Percentiles rank a stretch among this genome's conserved stretches.
Conservation (phyloP, 1,284 basidiomycete species). For the Ustilago nuda region DNA sequence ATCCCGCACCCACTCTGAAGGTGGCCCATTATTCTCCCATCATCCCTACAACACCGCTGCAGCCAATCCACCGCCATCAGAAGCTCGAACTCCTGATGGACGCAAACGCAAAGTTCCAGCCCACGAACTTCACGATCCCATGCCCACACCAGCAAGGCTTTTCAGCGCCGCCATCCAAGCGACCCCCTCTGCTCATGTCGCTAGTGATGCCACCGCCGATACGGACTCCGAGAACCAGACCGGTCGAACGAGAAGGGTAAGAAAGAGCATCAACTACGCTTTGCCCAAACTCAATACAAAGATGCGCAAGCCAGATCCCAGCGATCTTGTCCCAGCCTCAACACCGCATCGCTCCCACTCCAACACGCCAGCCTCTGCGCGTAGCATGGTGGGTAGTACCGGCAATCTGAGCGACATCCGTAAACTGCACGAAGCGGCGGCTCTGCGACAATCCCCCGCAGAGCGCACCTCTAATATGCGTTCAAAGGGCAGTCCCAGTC, state of each 20-base stretch:
- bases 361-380: slow-evolving; percentile 22
- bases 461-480: slow-evolving; percentile 27
- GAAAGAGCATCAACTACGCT: slow-evolving; percentile 67
- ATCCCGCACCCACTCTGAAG: background rate
- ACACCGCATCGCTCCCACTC: slow-evolving; percentile 29
- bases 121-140: slow-evolving; percentile 19
- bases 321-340: slow-evolving; percentile 44
- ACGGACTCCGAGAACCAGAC: slow-evolving; percentile 25
- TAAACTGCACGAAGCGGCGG: slow-evolving; percentile 47
- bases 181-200: background rate
- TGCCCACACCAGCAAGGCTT: slow-evolving; percentile 26
- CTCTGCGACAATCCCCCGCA: slow-evolving; percentile 36
- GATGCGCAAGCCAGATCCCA: slow-evolving; percentile 68
- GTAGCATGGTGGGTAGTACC: slow-evolving; percentile 46
- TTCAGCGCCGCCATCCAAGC: slow-evolving; percentile 17
- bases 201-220: background rate
- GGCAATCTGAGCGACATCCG: slow-evolving; percentile 59
- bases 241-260: slow-evolving; percentile 47
- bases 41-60: background rate
- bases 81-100: slow-evolving; percentile 31
- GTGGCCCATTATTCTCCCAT: background rate
- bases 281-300: slow-evolving; percentile 69
- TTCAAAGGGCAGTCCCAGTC: slow-evolving; percentile 10
- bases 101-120: slow-evolving; percentile 39
- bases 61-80: background rate